A percentile compares a stretch with the other conserved stretches of the same genome.
Evolutionary conservation across 2,329 filamentous ascomycete genomes (phyloP).

Genomic region (Diaporthe sp.): DNA sequence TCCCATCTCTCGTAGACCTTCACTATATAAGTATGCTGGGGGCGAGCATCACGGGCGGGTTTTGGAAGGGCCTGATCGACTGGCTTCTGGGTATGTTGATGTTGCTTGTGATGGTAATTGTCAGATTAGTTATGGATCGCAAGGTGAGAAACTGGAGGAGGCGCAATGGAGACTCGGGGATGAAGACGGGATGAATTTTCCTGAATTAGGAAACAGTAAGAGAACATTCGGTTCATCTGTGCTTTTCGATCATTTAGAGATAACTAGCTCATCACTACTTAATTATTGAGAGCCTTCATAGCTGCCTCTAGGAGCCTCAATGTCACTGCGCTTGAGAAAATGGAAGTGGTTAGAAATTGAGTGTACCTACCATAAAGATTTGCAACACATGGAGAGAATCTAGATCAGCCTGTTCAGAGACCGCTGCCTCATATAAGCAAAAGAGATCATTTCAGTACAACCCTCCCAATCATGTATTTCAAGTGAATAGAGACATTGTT

Average conservation of each 20-base stretch:
- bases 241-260: background rate
- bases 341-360: too few species aligned
- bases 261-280: background rate
- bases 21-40: constrained; percentile 45
- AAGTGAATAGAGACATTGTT: background rate
- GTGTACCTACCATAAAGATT: too few species aligned
- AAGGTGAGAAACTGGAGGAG: background rate
- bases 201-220: background rate
- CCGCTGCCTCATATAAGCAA: too few species aligned
- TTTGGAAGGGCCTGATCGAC: background rate
- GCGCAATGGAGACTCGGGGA: background rate
- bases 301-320: too few species aligned
- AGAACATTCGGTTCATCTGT: too few species aligned
- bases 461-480: background rate
- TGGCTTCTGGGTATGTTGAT: background rate
- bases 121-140: background rate
- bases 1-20: too few species aligned
- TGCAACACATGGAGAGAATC: too few species aligned
- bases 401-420: too few species aligned
- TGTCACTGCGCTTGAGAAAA: background rate
- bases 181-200: background rate
- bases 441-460: background rate
- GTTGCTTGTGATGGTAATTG: background rate
- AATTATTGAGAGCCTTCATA: too few species aligned
- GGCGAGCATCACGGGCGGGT: constrained; percentile 37